Percentiles rank a stretch among this genome's conserved stretches.
Conservation (phyloP, 2,329 filamentous ascomycete species). For the Stagonosporopsis cucurbitacearum region DNA sequence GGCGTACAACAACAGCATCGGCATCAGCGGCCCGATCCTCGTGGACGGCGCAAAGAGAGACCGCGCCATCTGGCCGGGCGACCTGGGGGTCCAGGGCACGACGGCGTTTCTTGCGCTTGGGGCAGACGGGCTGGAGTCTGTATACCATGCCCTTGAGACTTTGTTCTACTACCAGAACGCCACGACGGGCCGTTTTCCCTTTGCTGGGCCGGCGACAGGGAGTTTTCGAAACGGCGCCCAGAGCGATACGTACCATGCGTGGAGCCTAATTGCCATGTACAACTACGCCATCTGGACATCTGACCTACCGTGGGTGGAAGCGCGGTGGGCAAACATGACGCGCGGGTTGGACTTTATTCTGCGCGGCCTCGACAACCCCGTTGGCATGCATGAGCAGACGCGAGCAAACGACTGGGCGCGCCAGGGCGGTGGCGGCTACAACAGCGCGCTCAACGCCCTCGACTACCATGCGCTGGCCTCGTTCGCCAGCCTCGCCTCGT, state of each 20-base stretch:
- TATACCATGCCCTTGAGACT: slow-evolving; percentile 24
- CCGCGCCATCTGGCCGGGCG: slow-evolving; percentile 46
- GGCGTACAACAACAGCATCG: slow-evolving; percentile 47
- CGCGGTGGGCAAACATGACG: slow-evolving; percentile 23
- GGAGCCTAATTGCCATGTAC: slow-evolving; percentile 30
- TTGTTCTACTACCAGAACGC: slow-evolving; percentile 32
- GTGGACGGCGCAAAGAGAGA: slow-evolving; percentile 52
- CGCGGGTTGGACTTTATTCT: slow-evolving; percentile 26
- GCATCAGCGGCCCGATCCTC: slow-evolving; percentile 43
- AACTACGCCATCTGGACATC: slow-evolving; percentile 28
- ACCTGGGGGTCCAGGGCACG: slow-evolving; percentile 26
- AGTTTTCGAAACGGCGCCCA: slow-evolving; percentile 16
- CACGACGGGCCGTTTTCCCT: slow-evolving; percentile 25
- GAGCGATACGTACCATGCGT: slow-evolving; percentile 34
- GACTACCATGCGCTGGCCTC: slow-evolving; percentile 39
- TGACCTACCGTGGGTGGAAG: slow-evolving; percentile 19
- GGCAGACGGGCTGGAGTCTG: slow-evolving; percentile 20
- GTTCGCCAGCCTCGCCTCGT: slow-evolving; percentile 26
- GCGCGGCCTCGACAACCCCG: slow-evolving; percentile 9
- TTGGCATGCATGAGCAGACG: slow-evolving; percentile 26
- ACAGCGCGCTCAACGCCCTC: slow-evolving; percentile 43
- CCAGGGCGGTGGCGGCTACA: slow-evolving; percentile 38
- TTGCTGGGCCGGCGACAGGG: slow-evolving; percentile 23
- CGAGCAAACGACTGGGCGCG: slow-evolving; percentile 41
- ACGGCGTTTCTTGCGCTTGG: slow-evolving; percentile 11